Evolutionary conservation across 2,329 filamentous ascomycete species (phyloP).

Genomic region (Penicillium griseofulvum): DNA sequence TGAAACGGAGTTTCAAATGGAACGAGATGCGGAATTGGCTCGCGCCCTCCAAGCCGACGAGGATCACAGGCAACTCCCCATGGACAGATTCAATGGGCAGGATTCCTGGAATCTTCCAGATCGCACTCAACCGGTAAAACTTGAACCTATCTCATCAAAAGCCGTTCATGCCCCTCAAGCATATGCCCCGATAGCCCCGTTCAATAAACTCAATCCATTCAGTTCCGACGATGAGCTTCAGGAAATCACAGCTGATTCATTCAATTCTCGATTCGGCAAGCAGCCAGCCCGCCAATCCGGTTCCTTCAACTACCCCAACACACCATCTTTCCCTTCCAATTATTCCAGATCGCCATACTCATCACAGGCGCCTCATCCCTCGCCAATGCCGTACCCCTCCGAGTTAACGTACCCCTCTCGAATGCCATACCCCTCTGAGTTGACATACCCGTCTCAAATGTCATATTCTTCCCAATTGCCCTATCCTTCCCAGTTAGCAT

Average conservation of each 20-base stretch:
- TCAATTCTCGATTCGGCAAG: conserved; percentile 5
- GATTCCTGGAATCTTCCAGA: conserved; percentile 13
- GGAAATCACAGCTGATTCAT: conserved; percentile 16
- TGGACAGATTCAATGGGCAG: background rate
- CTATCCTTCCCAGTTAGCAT: too few relatives aligned
- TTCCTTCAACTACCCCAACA: background rate
- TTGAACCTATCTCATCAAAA: background rate
- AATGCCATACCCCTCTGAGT: background rate
- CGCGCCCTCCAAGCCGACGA: conserved; percentile 35
- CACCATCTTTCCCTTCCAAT: background rate
- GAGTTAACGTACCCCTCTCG: background rate
- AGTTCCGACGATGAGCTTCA: conserved; percentile 32
- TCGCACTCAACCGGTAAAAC: conserved; percentile 6
- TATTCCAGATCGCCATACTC: background rate
- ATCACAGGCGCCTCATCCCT: background rate
- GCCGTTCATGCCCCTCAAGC: background rate
- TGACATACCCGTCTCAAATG: background rate
- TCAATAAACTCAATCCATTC: background rate
- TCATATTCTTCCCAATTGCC: too few relatives aligned
- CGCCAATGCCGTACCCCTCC: background rate
- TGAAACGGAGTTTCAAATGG: conserved; percentile 9
- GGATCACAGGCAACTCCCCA: background rate
- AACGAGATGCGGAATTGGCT: conserved; percentile 39
- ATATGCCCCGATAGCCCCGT: background rate
- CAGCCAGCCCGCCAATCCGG: background rate